Evolutionary conservation across 2,329 filamentous ascomycete species (phyloP).

Genomic region (Calonectria pseudoreteaudii): DNA sequence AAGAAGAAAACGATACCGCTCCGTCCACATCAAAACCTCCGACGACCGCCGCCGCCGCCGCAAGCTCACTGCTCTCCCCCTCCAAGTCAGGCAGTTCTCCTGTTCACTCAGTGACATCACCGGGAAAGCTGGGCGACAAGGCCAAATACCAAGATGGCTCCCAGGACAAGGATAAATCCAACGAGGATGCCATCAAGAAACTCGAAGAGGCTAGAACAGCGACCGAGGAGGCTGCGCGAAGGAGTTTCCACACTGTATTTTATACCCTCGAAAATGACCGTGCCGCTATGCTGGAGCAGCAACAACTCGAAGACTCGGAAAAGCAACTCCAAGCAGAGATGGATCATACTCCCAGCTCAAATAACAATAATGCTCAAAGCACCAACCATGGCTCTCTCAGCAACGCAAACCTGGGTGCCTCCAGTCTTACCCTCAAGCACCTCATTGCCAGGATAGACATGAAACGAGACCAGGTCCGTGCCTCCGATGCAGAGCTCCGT

Average conservation of each 20-base stretch:
- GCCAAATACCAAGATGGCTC: constrained; percentile 61
- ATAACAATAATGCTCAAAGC: constrained; percentile 61
- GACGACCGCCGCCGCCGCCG: constrained; percentile 63
- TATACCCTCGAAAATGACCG: constrained; percentile 96
- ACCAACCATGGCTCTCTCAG: constrained; percentile 89
- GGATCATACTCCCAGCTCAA: constrained; percentile 71
- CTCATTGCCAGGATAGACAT: constrained; percentile 95
- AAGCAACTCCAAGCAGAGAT: constrained; percentile 97
- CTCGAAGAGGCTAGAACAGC: constrained; percentile 92
- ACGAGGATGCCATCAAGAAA: constrained; percentile 92
- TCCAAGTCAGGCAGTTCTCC: constrained; percentile 77
- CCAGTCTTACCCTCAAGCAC: constrained; percentile 95
- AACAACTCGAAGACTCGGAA: constrained; percentile 95
- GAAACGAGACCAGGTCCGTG: constrained; percentile 89
- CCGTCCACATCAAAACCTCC: constrained; percentile 65
- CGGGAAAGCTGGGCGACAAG: constrained; percentile 68
- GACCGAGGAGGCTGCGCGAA: constrained; percentile 88
- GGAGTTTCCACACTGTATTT: constrained; percentile 92
- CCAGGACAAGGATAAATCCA: constrained; percentile 72
- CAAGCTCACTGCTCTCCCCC: constrained; percentile 73
- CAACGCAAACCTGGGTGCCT: constrained; percentile 93
- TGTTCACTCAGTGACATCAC: constrained; percentile 71
- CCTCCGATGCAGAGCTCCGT: constrained; percentile 91
- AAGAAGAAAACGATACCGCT: constrained; percentile 69
- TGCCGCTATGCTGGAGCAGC: constrained; percentile 97